phyloP scores from a whole-genome alignment of 2,329 filamentous ascomycete genomes.

The Hypoxylon sp. region DNA sequence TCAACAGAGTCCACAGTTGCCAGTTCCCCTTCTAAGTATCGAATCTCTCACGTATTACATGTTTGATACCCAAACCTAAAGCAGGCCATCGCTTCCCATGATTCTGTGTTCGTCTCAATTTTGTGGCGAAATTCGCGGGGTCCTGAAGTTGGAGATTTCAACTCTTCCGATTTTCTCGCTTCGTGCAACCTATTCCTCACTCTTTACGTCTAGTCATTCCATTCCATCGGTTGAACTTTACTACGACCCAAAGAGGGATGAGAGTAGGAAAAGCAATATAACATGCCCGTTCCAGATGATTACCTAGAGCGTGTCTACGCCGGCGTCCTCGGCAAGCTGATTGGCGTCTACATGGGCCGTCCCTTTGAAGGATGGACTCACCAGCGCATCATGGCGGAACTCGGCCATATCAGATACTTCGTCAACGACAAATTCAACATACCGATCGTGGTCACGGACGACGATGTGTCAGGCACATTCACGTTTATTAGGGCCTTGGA shows the following conservation, averaged over 20 bases:
- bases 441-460: slow-evolving; percentile 55
- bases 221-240: not conserved
- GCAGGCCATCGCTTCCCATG: not conserved
- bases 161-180: not conserved
- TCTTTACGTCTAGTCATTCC: not conserved
- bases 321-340: slow-evolving; percentile 58
- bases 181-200: not conserved
- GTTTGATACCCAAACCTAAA: not conserved
- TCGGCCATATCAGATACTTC: slow-evolving; percentile 55
- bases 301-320: slow-evolving; percentile 57
- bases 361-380: slow-evolving; percentile 59
- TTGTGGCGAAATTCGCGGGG: not conserved
- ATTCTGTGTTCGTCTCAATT: not conserved
- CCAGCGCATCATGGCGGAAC: slow-evolving; percentile 51
- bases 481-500: slow-evolving; percentile 56
- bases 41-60: not conserved
- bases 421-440: slow-evolving; percentile 52
- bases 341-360: slow-evolving; percentile 58
- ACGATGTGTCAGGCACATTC: slow-evolving; percentile 57
- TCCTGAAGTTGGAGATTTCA: not conserved
- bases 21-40: not conserved
- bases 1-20: not conserved
- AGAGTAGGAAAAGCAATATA: not conserved
- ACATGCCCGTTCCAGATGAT: slow-evolving; percentile 39
- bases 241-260: not conserved